Conservation (phyloP, 73 alveolate species). For the Tetrahymena malaccensis region DNA sequence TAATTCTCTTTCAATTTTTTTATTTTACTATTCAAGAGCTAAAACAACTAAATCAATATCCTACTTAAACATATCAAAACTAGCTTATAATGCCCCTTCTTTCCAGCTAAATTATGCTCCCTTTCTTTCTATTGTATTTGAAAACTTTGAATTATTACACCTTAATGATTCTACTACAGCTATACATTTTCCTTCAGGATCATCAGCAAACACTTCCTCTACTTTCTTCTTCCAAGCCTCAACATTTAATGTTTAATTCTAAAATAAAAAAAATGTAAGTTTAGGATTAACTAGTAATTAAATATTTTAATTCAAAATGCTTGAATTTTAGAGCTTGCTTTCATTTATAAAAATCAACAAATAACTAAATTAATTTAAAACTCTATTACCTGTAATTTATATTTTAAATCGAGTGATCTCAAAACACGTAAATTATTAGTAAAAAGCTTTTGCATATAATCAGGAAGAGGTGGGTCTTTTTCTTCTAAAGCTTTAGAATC, state of each 20-base stretch:
- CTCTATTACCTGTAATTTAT: conserved; percentile 71
- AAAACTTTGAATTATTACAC: conserved; percentile 63
- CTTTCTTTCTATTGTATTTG: conserved; percentile 56
- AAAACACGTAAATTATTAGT: conserved; percentile 68
- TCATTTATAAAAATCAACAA: background rate
- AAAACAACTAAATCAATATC: conserved; percentile 78
- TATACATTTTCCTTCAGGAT: conserved; percentile 55
- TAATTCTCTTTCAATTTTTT: conserved; percentile 69
- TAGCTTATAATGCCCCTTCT: conserved; percentile 63
- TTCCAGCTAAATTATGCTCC: conserved; percentile 66
- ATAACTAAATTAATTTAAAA: background rate
- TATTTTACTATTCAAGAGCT: conserved; percentile 84
- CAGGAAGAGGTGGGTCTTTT: conserved; percentile 91
- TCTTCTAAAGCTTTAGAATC: conserved; percentile 88
- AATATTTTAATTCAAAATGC: background rate
- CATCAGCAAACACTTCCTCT: conserved; percentile 80
- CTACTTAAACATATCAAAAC: conserved; percentile 68
- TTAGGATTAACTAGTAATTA: background rate
- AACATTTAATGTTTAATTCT: conserved; percentile 54
- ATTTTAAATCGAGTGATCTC: conserved; percentile 83
- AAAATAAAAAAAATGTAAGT: background rate
- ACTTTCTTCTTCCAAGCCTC: conserved; percentile 96
- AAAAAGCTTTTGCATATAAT: conserved; percentile 79
- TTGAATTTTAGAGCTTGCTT: background rate
- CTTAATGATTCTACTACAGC: conserved; percentile 71